Base-by-base conservation (phyloP, 768 basidiomycete genomes). In the Termitomyces sp. region DNA sequence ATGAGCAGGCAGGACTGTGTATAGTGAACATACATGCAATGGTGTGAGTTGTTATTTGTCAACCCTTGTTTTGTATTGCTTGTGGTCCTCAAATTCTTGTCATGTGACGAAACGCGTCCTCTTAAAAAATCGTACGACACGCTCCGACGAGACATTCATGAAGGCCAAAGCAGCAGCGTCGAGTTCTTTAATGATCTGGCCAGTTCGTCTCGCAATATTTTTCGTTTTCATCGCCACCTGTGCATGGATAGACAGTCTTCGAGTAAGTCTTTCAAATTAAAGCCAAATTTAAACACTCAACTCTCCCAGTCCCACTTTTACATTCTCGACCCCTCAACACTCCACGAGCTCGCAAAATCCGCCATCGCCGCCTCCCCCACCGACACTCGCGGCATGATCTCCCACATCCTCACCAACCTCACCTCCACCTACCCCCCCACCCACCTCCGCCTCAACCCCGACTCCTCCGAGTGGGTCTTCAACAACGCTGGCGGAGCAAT, bases 401-500 rank as follows among this genome's bases (percentile, higher is more conserved):
- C 79, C 21, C 85, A 93, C 68, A 93, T 98, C 60, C 74, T 95
- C 55, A 65, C 80, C 26, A 90, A 93, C 69, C 87, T 98, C 58
- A 87, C 85, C 7, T 68, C 72, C 15, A 85, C 83, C 1, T 88
- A 94, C 67, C 83, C 90, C 0, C 64, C 79, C 46, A 74, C 75
- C 30, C 59, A 74, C n/a, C 77, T 84, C 41, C 73, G 71, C 19
- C 54, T 90, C 59, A 82, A 84, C 66, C 60, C 82, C 48, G 64
- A 87, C 73, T 66, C 79, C 21, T 74, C 75, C 37, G 94, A 98
- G 65, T 98, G 96, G 96, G 82, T 97, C 24, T 90, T 96, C 72
- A 98, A 85, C 76, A 98, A 98, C 64, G 95, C 96, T 0, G 97
- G 95, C 11, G 97, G 97, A 57, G 94, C 94, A 0, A 98, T 96